Conservation (phyloP, 2,329 filamentous ascomycete genomes). For the Diaporthe aspalathi region DNA sequence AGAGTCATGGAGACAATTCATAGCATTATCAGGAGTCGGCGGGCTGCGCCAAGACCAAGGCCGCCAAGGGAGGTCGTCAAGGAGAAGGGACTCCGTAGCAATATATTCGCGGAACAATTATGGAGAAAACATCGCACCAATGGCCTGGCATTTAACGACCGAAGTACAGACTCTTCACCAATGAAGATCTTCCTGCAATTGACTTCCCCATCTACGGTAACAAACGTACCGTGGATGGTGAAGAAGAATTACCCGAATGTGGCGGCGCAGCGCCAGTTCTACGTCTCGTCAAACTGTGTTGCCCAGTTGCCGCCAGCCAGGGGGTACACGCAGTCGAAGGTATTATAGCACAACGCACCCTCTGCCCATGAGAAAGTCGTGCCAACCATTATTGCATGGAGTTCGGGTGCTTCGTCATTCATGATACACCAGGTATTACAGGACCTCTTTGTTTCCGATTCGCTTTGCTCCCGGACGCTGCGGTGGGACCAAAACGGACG, state of each 20-base stretch:
- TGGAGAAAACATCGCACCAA: conserved; percentile 25
- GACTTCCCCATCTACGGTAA: too few species aligned
- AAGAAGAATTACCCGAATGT: not conserved
- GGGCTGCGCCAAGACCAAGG: not conserved
- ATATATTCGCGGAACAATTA: conserved; percentile 25
- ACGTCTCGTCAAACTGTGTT: not conserved
- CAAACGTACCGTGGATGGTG: not conserved
- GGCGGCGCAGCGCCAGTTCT: not conserved
- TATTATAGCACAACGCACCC: not conserved
- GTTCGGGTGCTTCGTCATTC: not conserved
- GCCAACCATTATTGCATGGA: not conserved
- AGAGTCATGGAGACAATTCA: not conserved
- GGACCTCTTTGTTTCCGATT: not conserved
- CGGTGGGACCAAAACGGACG: not conserved
- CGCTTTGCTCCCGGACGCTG: not conserved
- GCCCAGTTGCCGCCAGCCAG: too few species aligned
- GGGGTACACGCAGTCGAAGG: too few species aligned
- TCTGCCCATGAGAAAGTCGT: not conserved
- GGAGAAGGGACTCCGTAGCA: conserved; percentile 14
- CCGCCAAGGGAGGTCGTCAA: not conserved
- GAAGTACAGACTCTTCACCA: too few species aligned
- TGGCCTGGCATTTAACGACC: not conserved
- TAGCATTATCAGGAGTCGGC: not conserved
- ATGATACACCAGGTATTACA: not conserved
- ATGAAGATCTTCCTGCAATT: not conserved